Base-by-base conservation (phyloP, 2,329 filamentous ascomycete species). In the Chrysoporthe austroafricana region DNA sequence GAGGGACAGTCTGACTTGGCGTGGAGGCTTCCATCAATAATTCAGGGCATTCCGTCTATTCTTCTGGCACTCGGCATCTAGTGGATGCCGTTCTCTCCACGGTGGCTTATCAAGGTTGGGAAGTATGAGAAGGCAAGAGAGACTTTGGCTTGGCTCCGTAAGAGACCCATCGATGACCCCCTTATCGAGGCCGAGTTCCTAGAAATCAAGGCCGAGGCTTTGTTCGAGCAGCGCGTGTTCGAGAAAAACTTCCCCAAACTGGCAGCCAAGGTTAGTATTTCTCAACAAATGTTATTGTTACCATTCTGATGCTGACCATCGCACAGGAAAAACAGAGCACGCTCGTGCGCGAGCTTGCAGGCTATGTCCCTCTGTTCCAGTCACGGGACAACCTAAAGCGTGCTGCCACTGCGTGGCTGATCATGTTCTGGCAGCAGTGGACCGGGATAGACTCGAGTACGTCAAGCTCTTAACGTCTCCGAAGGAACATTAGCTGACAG, bases 31-130 rank as follows among this genome's bases (percentile, higher is more conserved):
- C 82, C 82, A 0, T 80, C 82, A 1, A 79, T 80, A 26, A 78
- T 84, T 14, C 82, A 84, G 70, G 77, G 81, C 0, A 76, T 83
- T 0, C 77, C 81, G 0, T 80, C 81, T 4, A 69, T 73, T 21
- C 64, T 75, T 1, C 72, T 78, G 1, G 75, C 79, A 11, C 72
- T 75, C 9, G 80, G 78, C 0, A 80, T 77, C 56, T 73, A 73
- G 66, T 76, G 84, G 69, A 77, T 86, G 52, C 86, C 84, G 0
- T 87, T 82, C 74, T 87, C 83, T 0, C 85, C 85, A 8, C 72
- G 77, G 2, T 71, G 79, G 71, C 76, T 83, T 36, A 77, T 89
- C 4, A 79, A 84, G 62, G 66, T 70, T 34, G 70, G 72, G 52
- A 70, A 70, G 18, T 70, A 74, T 43, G 69, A 73, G 13, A 57